Conservation (phyloP, 495 filamentous ascomycete genomes). For the Neurospora tetraspora region DNA sequence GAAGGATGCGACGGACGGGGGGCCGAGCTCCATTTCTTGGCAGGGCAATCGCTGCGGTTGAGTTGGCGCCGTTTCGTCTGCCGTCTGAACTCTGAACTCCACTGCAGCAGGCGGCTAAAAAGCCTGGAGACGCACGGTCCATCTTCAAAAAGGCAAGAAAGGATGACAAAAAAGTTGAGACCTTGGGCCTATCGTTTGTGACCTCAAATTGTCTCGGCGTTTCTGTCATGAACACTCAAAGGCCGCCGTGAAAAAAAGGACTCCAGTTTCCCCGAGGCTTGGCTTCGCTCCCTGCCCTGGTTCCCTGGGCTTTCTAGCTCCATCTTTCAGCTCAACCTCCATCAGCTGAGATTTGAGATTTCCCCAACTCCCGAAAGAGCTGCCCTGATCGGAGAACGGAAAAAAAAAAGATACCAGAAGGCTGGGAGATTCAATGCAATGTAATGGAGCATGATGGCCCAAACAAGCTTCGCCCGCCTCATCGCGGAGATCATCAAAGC, state of each 20-base stretch:
- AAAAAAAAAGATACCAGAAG: neutral
- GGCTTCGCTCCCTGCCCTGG: neutral
- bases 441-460: neutral
- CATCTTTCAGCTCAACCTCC: neutral
- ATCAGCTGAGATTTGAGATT: neutral
- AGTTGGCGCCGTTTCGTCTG: neutral
- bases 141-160: neutral
- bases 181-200: neutral
- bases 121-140: neutral
- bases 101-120: neutral
- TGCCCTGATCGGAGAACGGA: neutral
- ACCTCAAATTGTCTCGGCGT: neutral
- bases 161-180: neutral
- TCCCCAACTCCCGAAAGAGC: neutral
- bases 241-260: neutral
- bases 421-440: neutral
- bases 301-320: neutral
- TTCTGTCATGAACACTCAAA: neutral
- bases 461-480: neutral
- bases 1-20: slow-evolving; percentile 4
- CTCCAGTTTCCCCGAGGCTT: neutral
- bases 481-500: neutral
- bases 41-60: slow-evolving; percentile 5
- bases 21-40: slow-evolving; percentile 1
- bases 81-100: neutral